Percentiles rank a stretch among this genome's conserved stretches.
Evolutionary conservation across 805 yeast species (phyloP).

Genomic region (Brettanomyces bruxellensis): DNA sequence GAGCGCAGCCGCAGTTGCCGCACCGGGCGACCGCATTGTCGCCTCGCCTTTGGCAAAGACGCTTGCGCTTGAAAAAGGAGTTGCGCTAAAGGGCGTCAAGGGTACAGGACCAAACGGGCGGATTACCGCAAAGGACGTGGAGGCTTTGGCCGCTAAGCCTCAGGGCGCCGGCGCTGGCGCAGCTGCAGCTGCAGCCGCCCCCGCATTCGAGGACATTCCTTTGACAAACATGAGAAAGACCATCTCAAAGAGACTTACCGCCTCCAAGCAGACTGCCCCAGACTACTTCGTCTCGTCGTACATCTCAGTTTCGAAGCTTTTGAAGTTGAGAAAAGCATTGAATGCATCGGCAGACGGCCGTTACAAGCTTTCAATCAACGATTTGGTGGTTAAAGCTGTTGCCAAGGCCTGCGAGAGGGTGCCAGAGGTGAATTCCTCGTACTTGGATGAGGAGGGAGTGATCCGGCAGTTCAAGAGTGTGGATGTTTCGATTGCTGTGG

Average conservation of each 20-base stretch:
- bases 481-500: slow-evolving; percentile 97
- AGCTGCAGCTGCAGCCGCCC: slow-evolving; percentile 30
- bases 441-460: slow-evolving; percentile 83
- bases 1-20: slow-evolving; percentile 24
- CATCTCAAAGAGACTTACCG: slow-evolving; percentile 79
- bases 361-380: slow-evolving; percentile 89
- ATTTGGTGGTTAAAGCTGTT: slow-evolving; percentile 87
- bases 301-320: slow-evolving; percentile 78
- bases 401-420: slow-evolving; percentile 85
- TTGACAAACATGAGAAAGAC: slow-evolving; percentile 88
- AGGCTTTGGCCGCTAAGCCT: slow-evolving; percentile 39
- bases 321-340: slow-evolving; percentile 85
- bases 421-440: slow-evolving; percentile 89
- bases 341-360: slow-evolving; percentile 79
- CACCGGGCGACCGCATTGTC: slow-evolving; percentile 59
- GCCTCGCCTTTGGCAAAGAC: slow-evolving; percentile 96
- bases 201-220: slow-evolving; percentile 73
- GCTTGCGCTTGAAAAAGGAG: slow-evolving; percentile 86
- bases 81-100: slow-evolving; percentile 71
- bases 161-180: slow-evolving; percentile 9
- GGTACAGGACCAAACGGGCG: slow-evolving; percentile 97
- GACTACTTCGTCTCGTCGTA: slow-evolving; percentile 86
- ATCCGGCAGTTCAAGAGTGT: slow-evolving; percentile 88
- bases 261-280: slow-evolving; percentile 83
- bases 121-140: slow-evolving; percentile 86